Percentiles rank a stretch among this genome's conserved stretches.
These are phyloP conservation scores for Euphrasia arctica DNA, from an alignment of 305 asterid species.

Conservation along the genomic window DNA sequence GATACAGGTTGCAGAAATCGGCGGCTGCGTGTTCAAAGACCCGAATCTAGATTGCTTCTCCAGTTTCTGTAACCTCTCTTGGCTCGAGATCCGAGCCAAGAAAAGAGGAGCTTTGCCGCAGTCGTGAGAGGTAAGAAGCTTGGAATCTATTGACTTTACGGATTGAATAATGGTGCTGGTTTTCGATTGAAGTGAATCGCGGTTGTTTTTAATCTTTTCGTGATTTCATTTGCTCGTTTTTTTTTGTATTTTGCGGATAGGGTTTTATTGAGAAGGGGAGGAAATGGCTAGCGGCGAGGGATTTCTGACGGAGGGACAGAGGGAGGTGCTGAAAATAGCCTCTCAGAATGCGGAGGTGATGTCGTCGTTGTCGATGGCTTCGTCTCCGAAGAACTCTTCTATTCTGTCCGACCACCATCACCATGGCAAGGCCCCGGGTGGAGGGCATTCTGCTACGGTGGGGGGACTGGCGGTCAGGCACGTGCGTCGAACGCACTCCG, in stretches of 20 bases:
- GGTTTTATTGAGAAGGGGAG: conserved; percentile 29
- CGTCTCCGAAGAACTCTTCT: conserved; percentile 61
- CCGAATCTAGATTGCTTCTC: conserved; percentile 34
- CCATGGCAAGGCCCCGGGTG: conserved; percentile 48
- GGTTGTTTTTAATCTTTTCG: neutral
- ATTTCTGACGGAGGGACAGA: conserved; percentile 86
- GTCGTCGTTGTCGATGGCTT: conserved; percentile 47
- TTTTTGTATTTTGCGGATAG: too few species aligned
- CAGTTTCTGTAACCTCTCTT: conserved; percentile 39
- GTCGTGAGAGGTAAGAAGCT: conserved; percentile 34
- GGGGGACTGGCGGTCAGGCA: conserved; percentile 21
- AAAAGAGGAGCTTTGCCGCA: conserved; percentile 36
- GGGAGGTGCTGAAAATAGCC: conserved; percentile 80
- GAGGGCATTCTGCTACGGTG: too few species aligned
- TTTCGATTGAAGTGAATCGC: conserved; percentile 21
- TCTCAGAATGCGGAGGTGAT: conserved; percentile 68
- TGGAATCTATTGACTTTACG: neutral
- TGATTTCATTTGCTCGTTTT: neutral
- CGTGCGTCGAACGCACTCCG: conserved; percentile 79
- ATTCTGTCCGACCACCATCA: conserved; percentile 54
- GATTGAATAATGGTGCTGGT: conserved; percentile 1
- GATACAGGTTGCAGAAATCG: conserved; percentile 2
- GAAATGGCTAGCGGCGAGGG: conserved; percentile 80
- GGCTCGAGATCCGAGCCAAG: conserved; percentile 94
- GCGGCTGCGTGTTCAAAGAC: conserved; percentile 39